phyloP scores from a whole-genome alignment of 257 asterid genomes.

The Mitragyna speciosa region DNA sequence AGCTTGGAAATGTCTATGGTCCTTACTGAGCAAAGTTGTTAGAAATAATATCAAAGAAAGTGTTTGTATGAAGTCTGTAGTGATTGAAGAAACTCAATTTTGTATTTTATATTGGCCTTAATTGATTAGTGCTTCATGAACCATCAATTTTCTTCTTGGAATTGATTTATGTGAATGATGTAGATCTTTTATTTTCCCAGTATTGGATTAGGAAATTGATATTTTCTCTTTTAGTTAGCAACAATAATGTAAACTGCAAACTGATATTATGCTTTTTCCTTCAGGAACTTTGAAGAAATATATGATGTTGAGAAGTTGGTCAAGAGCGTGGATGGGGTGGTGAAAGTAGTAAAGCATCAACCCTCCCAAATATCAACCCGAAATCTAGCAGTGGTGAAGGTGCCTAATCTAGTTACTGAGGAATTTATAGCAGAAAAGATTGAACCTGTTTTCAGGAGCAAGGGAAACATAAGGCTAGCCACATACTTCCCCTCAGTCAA shows the following conservation, averaged over 20 bases:
- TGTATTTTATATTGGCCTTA: background rate
- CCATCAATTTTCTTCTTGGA: background rate
- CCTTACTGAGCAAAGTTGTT: background rate
- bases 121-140: background rate
- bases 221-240: background rate
- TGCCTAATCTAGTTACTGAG: slow-evolving; percentile 82
- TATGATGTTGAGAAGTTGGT: slow-evolving; percentile 64
- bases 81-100: background rate
- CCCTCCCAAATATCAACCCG: slow-evolving; percentile 59
- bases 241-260: background rate
- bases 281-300: slow-evolving; percentile 71
- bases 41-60: background rate
- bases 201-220: background rate
- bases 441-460: slow-evolving; percentile 65
- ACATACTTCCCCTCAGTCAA: slow-evolving; percentile 87
- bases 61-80: background rate
- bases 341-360: slow-evolving; percentile 63
- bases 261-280: slow-evolving; percentile 15
- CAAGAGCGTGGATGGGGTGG: slow-evolving; percentile 67
- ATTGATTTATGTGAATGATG: background rate
- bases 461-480: slow-evolving; percentile 77
- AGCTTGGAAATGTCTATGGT: background rate
- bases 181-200: background rate
- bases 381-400: slow-evolving; percentile 73
- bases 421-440: slow-evolving; percentile 64